phyloP scores from a whole-genome alignment of 2,329 filamentous ascomycete species.

The Colletotrichum tanaceti region DNA sequence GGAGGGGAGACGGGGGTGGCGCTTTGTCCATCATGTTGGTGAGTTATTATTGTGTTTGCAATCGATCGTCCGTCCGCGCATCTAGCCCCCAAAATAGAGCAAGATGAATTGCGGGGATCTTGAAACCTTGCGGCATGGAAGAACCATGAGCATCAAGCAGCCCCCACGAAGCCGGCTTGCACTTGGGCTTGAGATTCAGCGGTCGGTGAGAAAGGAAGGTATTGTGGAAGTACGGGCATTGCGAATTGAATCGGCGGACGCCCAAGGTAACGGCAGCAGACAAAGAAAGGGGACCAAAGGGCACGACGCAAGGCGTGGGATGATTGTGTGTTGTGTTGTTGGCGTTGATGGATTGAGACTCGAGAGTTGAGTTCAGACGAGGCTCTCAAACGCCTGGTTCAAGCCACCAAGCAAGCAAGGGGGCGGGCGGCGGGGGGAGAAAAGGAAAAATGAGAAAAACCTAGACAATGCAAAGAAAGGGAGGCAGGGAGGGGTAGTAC shows the following conservation, averaged over 20 bases:
- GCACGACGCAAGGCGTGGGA: not conserved
- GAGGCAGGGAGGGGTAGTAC: not conserved
- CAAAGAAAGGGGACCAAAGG: slow-evolving; percentile 2
- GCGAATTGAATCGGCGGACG: slow-evolving; percentile 33
- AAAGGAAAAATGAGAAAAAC: not conserved
- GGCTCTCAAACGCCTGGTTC: slow-evolving; percentile 22
- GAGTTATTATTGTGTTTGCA: not conserved
- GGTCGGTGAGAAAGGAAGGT: not conserved
- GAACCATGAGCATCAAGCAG: slow-evolving; percentile 24
- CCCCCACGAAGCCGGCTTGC: slow-evolving; percentile 9
- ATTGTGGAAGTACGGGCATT: slow-evolving; percentile 10
- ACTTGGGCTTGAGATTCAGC: slow-evolving; percentile 21
- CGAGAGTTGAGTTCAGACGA: slow-evolving; percentile 24
- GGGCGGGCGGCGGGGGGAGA: no score
- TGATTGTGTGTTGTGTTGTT: not conserved
- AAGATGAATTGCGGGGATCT: slow-evolving; percentile 25
- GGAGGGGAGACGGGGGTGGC: not conserved
- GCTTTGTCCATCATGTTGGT: not conserved
- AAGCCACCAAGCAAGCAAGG: not conserved
- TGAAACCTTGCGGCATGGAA: slow-evolving; percentile 35
- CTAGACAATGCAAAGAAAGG: not conserved
- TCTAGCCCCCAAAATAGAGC: slow-evolving; percentile 22
- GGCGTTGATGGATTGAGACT: not conserved
- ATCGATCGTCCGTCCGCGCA: slow-evolving; percentile 1
- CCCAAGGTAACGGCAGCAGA: slow-evolving; percentile 17